Conservation (phyloP, 2,329 filamentous ascomycete species). For the Fusarium circinatum region DNA sequence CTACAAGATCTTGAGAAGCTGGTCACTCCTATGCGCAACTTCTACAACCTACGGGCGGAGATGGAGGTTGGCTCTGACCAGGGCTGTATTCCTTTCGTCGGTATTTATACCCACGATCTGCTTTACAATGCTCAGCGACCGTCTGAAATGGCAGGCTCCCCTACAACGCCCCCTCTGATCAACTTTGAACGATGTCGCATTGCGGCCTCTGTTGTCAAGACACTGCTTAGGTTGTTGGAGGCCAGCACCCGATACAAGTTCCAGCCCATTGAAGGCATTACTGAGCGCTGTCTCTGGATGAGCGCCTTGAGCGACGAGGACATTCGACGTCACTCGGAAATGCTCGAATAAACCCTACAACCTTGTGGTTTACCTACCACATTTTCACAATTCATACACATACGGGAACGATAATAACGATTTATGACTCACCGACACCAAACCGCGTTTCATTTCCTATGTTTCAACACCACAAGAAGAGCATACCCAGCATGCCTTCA, state of each 20-base stretch:
- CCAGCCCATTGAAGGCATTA: conserved; percentile 78
- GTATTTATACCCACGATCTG: conserved; percentile 84
- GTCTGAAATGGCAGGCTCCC: conserved; percentile 75
- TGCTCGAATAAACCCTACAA: conserved; percentile 52
- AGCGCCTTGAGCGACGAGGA: conserved; percentile 80
- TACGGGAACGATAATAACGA: conserved; percentile 27
- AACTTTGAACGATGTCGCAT: conserved; percentile 87
- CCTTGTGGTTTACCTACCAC: background rate
- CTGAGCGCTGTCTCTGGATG: conserved; percentile 87
- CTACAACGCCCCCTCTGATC: conserved; percentile 73
- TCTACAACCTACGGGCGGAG: conserved; percentile 78
- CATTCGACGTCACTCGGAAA: conserved; percentile 67
- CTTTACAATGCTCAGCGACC: conserved; percentile 85
- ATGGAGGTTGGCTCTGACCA: conserved; percentile 77
- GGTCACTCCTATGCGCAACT: conserved; percentile 81
- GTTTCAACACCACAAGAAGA: conserved; percentile 32
- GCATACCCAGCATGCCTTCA: conserved; percentile 35
- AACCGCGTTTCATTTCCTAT: conserved; percentile 33
- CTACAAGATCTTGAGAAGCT: conserved; percentile 76
- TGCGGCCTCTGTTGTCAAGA: conserved; percentile 81
- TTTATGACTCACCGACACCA: conserved; percentile 34
- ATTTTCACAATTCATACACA: conserved; percentile 4
- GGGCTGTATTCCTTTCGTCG: conserved; percentile 86
- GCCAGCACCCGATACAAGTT: conserved; percentile 80
- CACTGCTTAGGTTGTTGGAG: conserved; percentile 80